Conservation (phyloP, 768 basidiomycete species). For the Guyanaporus albipodus region DNA sequence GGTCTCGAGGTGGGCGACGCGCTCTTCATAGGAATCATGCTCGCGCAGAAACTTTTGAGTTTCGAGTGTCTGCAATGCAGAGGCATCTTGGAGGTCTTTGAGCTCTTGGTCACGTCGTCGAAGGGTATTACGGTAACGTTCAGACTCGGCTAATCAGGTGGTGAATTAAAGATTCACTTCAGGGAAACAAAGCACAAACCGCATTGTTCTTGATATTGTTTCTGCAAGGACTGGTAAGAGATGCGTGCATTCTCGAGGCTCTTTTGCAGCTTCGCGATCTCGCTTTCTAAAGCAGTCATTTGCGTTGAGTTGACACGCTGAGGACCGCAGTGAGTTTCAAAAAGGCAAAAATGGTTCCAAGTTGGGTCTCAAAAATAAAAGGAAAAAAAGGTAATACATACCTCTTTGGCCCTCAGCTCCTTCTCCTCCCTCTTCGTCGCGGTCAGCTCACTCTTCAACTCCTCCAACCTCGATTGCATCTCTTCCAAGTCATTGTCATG, state of each 20-base stretch:
- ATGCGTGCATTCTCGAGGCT: constrained; percentile 68
- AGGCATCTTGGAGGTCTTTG: constrained; percentile 56
- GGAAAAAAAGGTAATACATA: constrained; percentile 28
- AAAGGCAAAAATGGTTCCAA: no score
- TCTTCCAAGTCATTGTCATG: constrained; percentile 85
- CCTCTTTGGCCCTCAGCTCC: constrained; percentile 85
- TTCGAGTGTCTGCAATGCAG: constrained; percentile 62
- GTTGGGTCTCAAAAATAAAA: background rate
- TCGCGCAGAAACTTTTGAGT: constrained; percentile 61
- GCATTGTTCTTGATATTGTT: constrained; percentile 87
- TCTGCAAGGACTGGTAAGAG: constrained; percentile 73
- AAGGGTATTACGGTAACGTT: constrained; percentile 71
- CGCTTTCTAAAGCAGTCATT: constrained; percentile 69
- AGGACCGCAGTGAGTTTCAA: constrained; percentile 11
- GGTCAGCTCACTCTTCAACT: constrained; percentile 69
- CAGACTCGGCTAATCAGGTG: constrained; percentile 56
- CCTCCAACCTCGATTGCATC: constrained; percentile 72
- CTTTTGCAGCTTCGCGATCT: constrained; percentile 72
- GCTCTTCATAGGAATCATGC: constrained; percentile 67
- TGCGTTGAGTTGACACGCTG: constrained; percentile 64
- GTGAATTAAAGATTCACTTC: background rate
- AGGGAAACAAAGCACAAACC: constrained; percentile 41
- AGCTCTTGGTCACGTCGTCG: constrained; percentile 74
- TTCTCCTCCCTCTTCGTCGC: constrained; percentile 89
- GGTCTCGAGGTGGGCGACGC: constrained; percentile 61